These are phyloP conservation scores for Cupressus sempervirens DNA, from an alignment of 75 land plant genomes.

Conservation along the genomic window DNA sequence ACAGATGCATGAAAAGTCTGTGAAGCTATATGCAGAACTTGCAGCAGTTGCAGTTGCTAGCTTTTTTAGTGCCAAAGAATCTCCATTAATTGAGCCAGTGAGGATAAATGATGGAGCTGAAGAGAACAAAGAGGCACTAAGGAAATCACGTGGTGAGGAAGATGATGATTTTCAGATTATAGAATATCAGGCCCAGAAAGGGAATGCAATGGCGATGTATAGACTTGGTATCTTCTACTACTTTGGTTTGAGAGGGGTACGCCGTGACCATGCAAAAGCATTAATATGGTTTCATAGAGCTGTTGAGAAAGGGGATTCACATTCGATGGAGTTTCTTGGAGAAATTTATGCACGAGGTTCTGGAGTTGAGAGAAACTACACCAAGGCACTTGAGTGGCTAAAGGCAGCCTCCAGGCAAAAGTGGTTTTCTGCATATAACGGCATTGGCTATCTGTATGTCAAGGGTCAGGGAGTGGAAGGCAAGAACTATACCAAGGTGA, in stretches of 20 bases:
- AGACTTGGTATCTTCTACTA: slow-evolving; percentile 80
- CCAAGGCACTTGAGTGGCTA: slow-evolving; percentile 82
- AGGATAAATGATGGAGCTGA: slow-evolving; percentile 82
- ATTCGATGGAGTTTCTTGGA: slow-evolving; percentile 90
- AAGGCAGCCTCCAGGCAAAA: slow-evolving; percentile 61
- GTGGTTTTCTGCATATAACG: slow-evolving; percentile 82
- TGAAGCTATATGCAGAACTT: slow-evolving; percentile 79
- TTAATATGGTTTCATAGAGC: slow-evolving; percentile 81
- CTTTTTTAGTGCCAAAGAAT: slow-evolving; percentile 73
- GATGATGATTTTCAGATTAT: slow-evolving; percentile 96
- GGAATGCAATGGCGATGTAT: slow-evolving; percentile 86
- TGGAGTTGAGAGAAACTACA: slow-evolving; percentile 92
- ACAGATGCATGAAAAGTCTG: slow-evolving; percentile 87
- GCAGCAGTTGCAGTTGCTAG: slow-evolving; percentile 86
- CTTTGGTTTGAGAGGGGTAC: slow-evolving; percentile 84
- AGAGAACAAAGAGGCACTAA: slow-evolving; percentile 77
- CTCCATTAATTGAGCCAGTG: slow-evolving; percentile 79
- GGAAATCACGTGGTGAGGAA: slow-evolving; percentile 89
- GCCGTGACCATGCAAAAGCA: slow-evolving; percentile 73
- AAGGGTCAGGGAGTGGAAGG: slow-evolving; percentile 93
- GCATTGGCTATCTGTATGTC: slow-evolving; percentile 88
- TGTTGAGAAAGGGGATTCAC: slow-evolving; percentile 80
- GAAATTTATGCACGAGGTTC: slow-evolving; percentile 95
- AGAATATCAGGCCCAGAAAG: slow-evolving; percentile 94
- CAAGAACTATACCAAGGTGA: slow-evolving; percentile 82